Percentiles rank a stretch among this genome's conserved stretches.
phyloP scores from a whole-genome alignment of 1,284 basidiomycete species.

The Cutaneotrichosporon dermatis region DNA sequence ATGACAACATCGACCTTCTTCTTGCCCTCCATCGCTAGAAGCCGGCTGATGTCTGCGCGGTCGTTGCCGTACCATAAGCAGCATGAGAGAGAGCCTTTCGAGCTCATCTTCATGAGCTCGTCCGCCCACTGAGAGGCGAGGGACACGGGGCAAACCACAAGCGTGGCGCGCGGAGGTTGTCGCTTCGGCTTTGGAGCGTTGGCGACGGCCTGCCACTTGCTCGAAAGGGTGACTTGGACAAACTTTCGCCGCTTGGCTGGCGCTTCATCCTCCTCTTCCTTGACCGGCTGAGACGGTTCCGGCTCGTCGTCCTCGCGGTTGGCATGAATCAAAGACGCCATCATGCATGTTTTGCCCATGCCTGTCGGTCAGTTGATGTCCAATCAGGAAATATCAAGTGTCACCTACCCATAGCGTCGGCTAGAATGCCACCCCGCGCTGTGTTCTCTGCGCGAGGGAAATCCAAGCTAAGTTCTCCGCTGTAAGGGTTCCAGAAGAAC shows the following conservation, averaged over 20 bases:
- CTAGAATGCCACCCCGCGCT: constrained; percentile 60
- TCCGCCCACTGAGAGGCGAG: constrained; percentile 85
- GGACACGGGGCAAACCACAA: constrained; percentile 91
- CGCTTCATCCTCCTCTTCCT: constrained; percentile 26
- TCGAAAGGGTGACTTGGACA: constrained; percentile 46
- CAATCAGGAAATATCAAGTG: not conserved
- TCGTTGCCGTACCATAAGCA: constrained; percentile 84
- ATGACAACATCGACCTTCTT: constrained; percentile 69
- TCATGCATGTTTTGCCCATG: constrained; percentile 92
- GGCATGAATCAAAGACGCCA: constrained; percentile 83
- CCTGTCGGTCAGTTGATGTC: constrained; percentile 55
- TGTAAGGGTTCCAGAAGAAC: constrained; percentile 84
- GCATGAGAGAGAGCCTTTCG: constrained; percentile 60
- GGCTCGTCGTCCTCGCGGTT: constrained; percentile 53
- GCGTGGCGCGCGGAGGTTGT: constrained; percentile 58
- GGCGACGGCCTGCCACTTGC: constrained; percentile 44
- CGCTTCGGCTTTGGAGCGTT: constrained; percentile 23
- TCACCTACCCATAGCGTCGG: constrained; percentile 47
- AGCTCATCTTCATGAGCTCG: constrained; percentile 66
- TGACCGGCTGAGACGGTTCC: constrained; percentile 3
- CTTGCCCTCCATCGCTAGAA: constrained; percentile 56
- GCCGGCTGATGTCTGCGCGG: constrained; percentile 64
- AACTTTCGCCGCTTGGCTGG: constrained; percentile 42
- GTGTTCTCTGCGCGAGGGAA: constrained; percentile 78
- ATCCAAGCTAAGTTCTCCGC: constrained; percentile 85